These are phyloP conservation scores for Podaxis sp. DNA, from an alignment of 768 basidiomycete genomes.

Conservation along the genomic window DNA sequence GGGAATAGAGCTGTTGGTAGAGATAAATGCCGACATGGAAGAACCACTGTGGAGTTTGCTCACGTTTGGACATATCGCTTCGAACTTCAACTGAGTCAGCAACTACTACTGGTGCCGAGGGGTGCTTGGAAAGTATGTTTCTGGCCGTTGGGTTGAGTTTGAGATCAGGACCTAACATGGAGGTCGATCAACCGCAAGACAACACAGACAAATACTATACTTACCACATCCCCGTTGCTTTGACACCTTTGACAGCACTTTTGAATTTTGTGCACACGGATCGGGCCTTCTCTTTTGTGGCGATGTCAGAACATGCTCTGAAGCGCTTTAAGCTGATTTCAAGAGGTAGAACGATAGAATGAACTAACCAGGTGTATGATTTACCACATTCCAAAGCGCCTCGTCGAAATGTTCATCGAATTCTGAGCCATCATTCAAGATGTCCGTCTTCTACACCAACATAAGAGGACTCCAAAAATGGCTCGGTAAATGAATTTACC, in stretches of 20 bases:
- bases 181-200: neutral
- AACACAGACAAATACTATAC: neutral
- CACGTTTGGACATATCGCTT: neutral
- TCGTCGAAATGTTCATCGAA: neutral
- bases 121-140: neutral
- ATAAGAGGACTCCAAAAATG: neutral
- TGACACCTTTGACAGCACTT: neutral
- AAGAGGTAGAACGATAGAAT: neutral
- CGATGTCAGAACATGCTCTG: neutral
- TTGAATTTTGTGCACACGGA: neutral
- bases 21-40: neutral
- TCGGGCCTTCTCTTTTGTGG: neutral
- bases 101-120: neutral
- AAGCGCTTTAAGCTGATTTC: neutral
- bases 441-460: neutral
- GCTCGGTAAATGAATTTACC: neutral
- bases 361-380: neutral
- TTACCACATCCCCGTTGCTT: neutral
- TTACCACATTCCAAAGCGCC: neutral
- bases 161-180: neutral
- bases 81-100: slow-evolving; percentile 1
- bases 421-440: neutral
- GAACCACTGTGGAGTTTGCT: neutral
- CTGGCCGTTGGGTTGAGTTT: neutral
- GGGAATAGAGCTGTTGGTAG: neutral